phyloP scores from a whole-genome alignment of 1,139 yeast genomes.

The Yamadazyma diospyri region DNA sequence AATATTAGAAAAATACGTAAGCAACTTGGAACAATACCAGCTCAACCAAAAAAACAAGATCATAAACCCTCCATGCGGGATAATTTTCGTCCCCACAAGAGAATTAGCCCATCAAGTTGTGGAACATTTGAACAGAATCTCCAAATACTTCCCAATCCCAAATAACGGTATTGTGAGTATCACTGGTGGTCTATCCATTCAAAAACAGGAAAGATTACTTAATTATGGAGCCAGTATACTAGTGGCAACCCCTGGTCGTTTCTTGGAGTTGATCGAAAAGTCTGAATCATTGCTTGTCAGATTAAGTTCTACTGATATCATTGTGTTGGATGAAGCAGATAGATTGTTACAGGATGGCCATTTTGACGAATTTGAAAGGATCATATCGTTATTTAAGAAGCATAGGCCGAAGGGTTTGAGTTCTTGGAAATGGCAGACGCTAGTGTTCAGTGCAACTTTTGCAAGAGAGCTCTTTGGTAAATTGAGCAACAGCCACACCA shows the following conservation, averaged over 20 bases:
- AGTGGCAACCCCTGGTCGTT: conserved; percentile 96
- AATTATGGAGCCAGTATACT: conserved; percentile 74
- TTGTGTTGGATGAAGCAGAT: conserved; percentile 97
- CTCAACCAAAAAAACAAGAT: conserved; percentile 23
- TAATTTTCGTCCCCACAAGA: conserved; percentile 92
- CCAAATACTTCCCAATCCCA: conserved; percentile 57
- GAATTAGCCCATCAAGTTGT: conserved; percentile 95
- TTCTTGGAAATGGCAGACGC: conserved; percentile 75
- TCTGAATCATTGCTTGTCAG: conserved; percentile 50
- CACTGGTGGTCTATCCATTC: conserved; percentile 93
- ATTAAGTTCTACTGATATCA: conserved; percentile 60
- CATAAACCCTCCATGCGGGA: conserved; percentile 55
- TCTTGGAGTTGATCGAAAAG: conserved; percentile 74
- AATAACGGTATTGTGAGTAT: conserved; percentile 65
- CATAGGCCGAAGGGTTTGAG: conserved; percentile 24
- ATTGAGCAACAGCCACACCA: conserved; percentile 39
- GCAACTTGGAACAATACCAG: conserved; percentile 21
- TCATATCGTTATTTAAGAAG: conserved; percentile 57
- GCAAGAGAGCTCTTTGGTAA: conserved; percentile 78
- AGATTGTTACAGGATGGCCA: conserved; percentile 93
- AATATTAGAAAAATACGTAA: conserved; percentile 65
- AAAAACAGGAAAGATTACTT: conserved; percentile 82
- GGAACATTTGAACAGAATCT: conserved; percentile 64
- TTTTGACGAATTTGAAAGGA: conserved; percentile 86
- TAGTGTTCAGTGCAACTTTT: conserved; percentile 94